Evolutionary conservation across 2,329 filamentous ascomycete genomes (phyloP), one percentile per base, ranked within the genome.

Genomic region (Thielaviopsis populi): DNA sequence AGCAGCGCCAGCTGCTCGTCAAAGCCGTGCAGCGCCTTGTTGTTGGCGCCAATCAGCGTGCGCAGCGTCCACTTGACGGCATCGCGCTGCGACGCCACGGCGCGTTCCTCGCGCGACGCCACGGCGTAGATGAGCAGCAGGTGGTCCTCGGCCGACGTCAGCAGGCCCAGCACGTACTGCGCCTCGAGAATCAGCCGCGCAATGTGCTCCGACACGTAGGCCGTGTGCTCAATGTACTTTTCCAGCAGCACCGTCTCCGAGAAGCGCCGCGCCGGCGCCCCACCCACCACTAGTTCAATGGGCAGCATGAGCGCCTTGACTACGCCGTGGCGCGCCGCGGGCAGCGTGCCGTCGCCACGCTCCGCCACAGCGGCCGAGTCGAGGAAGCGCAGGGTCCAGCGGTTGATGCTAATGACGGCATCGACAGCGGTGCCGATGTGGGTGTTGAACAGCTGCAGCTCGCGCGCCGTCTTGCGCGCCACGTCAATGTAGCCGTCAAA

Each of bases 401-500:
- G 81, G 70, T 89, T 91, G 64, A 87, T 89, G 67, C 79, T 81
- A 66, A 91, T 84, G 60, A 91, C 84, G 42, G 82, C 82, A 70
- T 92, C 88, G 42, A 91, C 84, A 1, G 86, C 84, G 11, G 83
- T 80, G 3, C 87, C 87, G 68, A 91, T 85, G 68, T 87, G 85
- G 0, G 82, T 84, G 74, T 91, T 91, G 78, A 91, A 94, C 65
- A 79, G 81, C 66, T 86, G 84, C 3, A 94, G 78, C 64, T 88
- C 83, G 54, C 79, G 77, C 3, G 86, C 83, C 1, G 86, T 84
- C 58, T 80, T 78, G 2, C 83, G 77, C 1, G 86, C 84, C 0
- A 82, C 83, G 10, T 86, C 83, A 68, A 94, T 83, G 73, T 91
- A 95, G 60, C 82, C 82, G 67, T 87, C 82, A 64, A 95, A 87